phyloP scores from a whole-genome alignment of 1,284 basidiomycete genomes.

The Sporisorium reilianum region DNA sequence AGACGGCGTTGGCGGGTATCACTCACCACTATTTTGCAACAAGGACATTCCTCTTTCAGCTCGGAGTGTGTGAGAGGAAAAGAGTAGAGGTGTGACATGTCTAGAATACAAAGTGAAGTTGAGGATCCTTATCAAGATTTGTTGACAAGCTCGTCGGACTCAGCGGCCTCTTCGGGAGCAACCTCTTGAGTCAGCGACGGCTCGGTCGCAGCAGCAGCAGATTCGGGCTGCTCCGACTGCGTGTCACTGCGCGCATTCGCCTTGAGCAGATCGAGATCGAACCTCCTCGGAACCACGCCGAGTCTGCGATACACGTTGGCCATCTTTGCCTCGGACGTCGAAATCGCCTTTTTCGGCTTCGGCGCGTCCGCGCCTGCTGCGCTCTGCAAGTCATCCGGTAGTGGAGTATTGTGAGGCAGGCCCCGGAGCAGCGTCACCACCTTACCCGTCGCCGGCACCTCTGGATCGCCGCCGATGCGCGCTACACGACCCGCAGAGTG shows the following conservation, averaged over 20 bases:
- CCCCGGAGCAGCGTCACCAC: slow-evolving; percentile 63
- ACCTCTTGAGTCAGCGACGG: background rate
- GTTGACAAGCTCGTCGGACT: background rate
- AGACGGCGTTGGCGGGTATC: background rate
- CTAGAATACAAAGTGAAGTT: slow-evolving; percentile 12
- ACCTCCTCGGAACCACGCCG: slow-evolving; percentile 44
- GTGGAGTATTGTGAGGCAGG: slow-evolving; percentile 33
- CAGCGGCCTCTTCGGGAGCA: background rate
- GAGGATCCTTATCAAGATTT: background rate
- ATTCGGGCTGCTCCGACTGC: slow-evolving; percentile 2
- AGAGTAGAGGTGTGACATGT: slow-evolving; percentile 9
- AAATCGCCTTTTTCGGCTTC: slow-evolving; percentile 24
- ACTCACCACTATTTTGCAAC: background rate
- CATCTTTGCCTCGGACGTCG: slow-evolving; percentile 59
- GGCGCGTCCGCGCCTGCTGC: background rate
- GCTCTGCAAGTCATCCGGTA: slow-evolving; percentile 18
- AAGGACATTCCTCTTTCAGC: background rate
- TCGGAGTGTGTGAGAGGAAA: background rate
- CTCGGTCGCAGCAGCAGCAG: background rate
- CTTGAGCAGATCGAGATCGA: slow-evolving; percentile 43
- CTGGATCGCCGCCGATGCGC: slow-evolving; percentile 48
- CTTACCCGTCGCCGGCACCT: slow-evolving; percentile 36
- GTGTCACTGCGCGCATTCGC: background rate
- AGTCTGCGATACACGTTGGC: slow-evolving; percentile 55
- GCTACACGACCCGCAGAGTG: slow-evolving; percentile 66